phyloP scores from a whole-genome alignment of 768 basidiomycete species.

The Sporobolomyces phaffii region DNA sequence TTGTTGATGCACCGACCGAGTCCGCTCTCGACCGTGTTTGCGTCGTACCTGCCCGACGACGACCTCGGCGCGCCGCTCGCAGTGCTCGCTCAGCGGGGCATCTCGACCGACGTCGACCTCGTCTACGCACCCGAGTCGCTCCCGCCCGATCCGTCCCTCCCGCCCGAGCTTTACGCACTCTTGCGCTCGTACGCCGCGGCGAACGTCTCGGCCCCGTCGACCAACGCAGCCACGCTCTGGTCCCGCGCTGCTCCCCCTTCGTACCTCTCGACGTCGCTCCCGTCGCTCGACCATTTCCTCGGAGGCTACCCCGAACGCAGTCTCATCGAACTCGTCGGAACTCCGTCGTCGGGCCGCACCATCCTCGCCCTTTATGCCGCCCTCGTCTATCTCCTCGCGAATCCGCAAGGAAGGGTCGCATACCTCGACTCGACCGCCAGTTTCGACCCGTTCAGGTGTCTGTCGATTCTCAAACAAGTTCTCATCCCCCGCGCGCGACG shows the following conservation, averaged over 20 bases:
- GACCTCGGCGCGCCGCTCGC: not conserved
- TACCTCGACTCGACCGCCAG: conserved; percentile 17
- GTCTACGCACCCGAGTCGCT: not conserved
- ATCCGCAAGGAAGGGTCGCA: not conserved
- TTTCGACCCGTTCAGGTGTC: conserved; percentile 23
- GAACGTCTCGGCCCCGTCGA: conserved; percentile 79
- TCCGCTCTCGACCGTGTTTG: not conserved
- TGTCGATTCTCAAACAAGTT: conserved; percentile 14
- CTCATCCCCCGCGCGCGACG: conserved; percentile 8
- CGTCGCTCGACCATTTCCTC: conserved; percentile 89
- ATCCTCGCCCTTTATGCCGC: conserved; percentile 3
- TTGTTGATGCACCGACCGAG: not conserved
- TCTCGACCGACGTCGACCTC: conserved; percentile 14
- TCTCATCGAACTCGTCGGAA: conserved; percentile 53
- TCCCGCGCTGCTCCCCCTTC: conserved; percentile 47
- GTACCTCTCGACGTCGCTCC: conserved; percentile 67
- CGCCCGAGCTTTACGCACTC: not conserved
- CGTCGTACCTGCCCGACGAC: not conserved
- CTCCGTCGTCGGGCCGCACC: conserved; percentile 6
- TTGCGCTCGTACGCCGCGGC: conserved; percentile 64
- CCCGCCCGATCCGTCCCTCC: conserved; percentile 2
- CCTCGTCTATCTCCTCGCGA: conserved; percentile 4
- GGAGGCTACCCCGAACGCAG: conserved; percentile 58
- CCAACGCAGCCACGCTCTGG: conserved; percentile 49
- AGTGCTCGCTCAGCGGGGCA: not conserved